Evolutionary conservation across 768 basidiomycete genomes (phyloP).

Genomic region (Suillus clintonianus): DNA sequence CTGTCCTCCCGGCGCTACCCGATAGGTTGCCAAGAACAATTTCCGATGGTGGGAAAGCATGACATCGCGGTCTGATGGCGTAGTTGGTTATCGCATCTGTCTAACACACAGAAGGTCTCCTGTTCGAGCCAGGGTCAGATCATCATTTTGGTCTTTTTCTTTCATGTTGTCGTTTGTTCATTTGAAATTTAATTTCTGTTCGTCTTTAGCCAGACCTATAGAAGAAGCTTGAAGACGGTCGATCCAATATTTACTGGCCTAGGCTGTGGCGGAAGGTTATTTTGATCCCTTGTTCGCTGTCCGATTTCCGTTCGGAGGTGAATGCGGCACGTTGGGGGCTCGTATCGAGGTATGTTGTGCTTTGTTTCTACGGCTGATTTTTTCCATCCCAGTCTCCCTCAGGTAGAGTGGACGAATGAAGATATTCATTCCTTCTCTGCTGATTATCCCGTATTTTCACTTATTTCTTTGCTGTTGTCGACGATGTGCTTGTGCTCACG

Average conservation of each 20-base stretch:
- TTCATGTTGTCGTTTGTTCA: slow-evolving; percentile 37
- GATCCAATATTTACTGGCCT: no score
- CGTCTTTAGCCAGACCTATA: not conserved
- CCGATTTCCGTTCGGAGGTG: slow-evolving; percentile 49
- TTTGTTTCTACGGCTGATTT: not conserved
- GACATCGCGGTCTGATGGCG: slow-evolving; percentile 9
- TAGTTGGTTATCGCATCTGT: slow-evolving; percentile 77
- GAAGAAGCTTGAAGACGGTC: slow-evolving; percentile 5
- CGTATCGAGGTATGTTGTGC: not conserved
- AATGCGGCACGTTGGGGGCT: no score
- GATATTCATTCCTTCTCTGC: not conserved
- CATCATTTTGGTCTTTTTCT: not conserved
- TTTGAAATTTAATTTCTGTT: not conserved
- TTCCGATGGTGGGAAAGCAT: not conserved
- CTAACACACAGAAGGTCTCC: slow-evolving; percentile 62
- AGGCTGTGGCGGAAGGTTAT: slow-evolving; percentile 37
- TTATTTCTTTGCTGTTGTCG: not conserved
- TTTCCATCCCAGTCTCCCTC: not conserved
- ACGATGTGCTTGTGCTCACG: not conserved
- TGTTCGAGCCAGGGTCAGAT: slow-evolving; percentile 1
- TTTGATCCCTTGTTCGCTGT: slow-evolving; percentile 49
- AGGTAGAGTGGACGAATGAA: not conserved
- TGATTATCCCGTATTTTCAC: not conserved
- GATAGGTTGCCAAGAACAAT: not conserved
- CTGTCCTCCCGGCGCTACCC: no score